Evolutionary conservation across 2,329 filamentous ascomycete species (phyloP), one percentile per base, ranked within the genome.

Genomic region (Rachicladosporium sp.): DNA sequence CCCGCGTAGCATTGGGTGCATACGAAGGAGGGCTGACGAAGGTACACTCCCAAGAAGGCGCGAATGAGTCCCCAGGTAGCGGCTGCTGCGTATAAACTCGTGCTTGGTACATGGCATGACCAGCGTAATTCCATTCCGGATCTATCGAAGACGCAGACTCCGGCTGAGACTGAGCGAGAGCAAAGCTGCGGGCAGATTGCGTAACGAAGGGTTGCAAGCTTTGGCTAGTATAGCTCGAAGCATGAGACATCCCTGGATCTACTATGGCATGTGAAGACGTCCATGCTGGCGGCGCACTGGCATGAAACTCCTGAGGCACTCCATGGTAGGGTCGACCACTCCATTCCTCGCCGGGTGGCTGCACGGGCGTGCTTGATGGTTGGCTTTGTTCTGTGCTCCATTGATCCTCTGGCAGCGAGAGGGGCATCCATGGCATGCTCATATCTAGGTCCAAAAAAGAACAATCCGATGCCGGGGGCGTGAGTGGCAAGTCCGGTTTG

Each of bases 141-240:
- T 6, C 9, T 11, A 10, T 8, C 5, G 31, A 6, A 33, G 9
- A 11, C 31, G 9, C 5, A 10, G 31, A 12, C 31, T 33, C 31
- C 31, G 11, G 9, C 7, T 27, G 23, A 27, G 23, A 8, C 5
- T 27, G 23, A 7, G 23, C 5, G 23, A 8, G 23, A 27, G 23
- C 23, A 27, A 27, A 27, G 23, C 23, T 8, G 8, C 7, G 23
- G 23, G 5, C 23, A 27, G 23, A 7, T 27, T 27, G 23, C 23
- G 23, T 8, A 27, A 27, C 23, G 8, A 56, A 49, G 44, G 47
- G 51, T 40, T 52, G 54, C 47, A 51, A 48, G 45, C 46, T 57
- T 47, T 55, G 53, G 55, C 55, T 57, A 46, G 53, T 50, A 46
- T 57, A 46, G 49, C 55, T 57, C 52, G 56, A 50, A 45, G 50